These are phyloP conservation scores for Penicillium sp. DNA, from an alignment of 2,329 filamentous ascomycete species.

Conservation along the genomic window DNA sequence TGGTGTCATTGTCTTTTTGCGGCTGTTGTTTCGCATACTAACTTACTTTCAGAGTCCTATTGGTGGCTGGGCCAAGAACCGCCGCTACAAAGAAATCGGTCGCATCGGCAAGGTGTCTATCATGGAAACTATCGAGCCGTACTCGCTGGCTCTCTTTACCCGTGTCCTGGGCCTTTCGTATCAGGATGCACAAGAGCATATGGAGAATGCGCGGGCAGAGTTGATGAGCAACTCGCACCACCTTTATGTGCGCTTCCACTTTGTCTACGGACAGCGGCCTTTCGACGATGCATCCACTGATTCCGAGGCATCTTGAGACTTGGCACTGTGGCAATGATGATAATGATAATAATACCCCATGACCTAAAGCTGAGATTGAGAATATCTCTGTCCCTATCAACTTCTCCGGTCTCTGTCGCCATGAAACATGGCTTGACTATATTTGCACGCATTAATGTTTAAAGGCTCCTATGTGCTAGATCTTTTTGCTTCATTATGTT, in stretches of 20 bases:
- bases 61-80: slow-evolving; percentile 37
- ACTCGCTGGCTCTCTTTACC: slow-evolving; percentile 41
- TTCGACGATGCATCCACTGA: slow-evolving; percentile 15
- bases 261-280: slow-evolving; percentile 35
- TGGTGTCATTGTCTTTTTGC: neutral
- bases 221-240: slow-evolving; percentile 27
- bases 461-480: slow-evolving; percentile 12
- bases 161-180: slow-evolving; percentile 35
- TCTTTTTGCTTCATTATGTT: neutral
- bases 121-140: slow-evolving; percentile 39
- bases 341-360: slow-evolving; percentile 6
- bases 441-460: slow-evolving; percentile 14
- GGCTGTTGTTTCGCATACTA: slow-evolving; percentile 1
- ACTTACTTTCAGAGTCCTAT: slow-evolving; percentile 30
- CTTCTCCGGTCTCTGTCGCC: neutral
- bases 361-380: neutral
- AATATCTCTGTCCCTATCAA: neutral
- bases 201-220: slow-evolving; percentile 32
- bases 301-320: neutral
- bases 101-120: slow-evolving; percentile 32
- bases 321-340: neutral
- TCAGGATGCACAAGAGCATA: slow-evolving; percentile 33
- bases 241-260: slow-evolving; percentile 34
- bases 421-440: slow-evolving; percentile 16
- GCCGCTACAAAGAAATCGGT: slow-evolving; percentile 37